phyloP scores from a whole-genome alignment of 1,139 yeast species.

The Nakaseomyces sp. region DNA sequence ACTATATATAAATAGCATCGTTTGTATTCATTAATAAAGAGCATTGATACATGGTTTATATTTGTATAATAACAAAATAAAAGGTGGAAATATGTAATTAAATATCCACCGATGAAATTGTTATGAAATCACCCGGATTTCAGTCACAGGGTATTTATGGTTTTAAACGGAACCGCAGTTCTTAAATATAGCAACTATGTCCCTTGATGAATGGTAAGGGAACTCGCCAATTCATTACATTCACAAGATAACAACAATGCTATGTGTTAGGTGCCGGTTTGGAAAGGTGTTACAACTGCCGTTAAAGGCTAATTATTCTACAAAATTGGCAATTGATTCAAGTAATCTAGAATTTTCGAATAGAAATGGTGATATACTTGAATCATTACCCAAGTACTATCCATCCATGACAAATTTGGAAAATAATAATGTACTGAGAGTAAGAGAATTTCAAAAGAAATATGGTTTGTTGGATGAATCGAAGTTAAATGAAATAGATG shows the following conservation, averaged over 20 bases:
- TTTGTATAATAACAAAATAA: too few relatives aligned
- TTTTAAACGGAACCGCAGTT: too few relatives aligned
- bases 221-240: too few relatives aligned
- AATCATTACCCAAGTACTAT: conserved; percentile 15
- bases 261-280: neutral
- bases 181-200: too few relatives aligned
- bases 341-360: conserved; percentile 7
- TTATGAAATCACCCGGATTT: too few relatives aligned
- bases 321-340: conserved; percentile 3
- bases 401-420: conserved; percentile 23
- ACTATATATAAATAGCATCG: neutral
- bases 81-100: too few relatives aligned
- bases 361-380: conserved; percentile 14
- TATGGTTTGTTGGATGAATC: conserved; percentile 6
- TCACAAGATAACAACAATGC: too few relatives aligned
- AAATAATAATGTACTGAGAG: conserved; percentile 6
- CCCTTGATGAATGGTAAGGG: too few relatives aligned
- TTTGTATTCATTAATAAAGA: neutral
- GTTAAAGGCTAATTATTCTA: neutral
- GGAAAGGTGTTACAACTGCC: neutral
- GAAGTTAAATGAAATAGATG: neutral
- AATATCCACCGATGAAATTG: too few relatives aligned
- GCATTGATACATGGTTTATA: neutral
- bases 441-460: conserved; percentile 11
- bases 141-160: too few relatives aligned